Evolutionary conservation across 2,329 filamentous ascomycete genomes (phyloP).

Genomic region (Xylariaceae sp.): DNA sequence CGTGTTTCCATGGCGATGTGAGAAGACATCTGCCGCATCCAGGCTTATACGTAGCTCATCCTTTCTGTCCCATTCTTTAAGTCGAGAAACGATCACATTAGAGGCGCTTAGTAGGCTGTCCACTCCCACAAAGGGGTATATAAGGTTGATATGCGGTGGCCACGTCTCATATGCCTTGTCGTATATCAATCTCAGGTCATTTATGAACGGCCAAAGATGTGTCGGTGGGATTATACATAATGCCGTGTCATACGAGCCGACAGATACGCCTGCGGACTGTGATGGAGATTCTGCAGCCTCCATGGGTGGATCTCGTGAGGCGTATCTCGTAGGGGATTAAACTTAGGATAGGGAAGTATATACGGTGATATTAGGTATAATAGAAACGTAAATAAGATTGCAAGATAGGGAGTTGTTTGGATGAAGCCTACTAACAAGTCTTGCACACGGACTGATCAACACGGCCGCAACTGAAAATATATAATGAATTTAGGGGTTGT

Average conservation of each 20-base stretch:
- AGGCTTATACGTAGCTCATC: conserved; percentile 39
- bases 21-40: conserved; percentile 49
- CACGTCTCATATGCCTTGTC: conserved; percentile 64
- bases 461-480: too few relatives aligned
- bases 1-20: conserved; percentile 53
- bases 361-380: neutral
- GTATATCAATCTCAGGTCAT: conserved; percentile 62
- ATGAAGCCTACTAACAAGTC: too few relatives aligned
- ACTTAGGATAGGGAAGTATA: neutral
- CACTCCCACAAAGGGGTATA: conserved; percentile 65
- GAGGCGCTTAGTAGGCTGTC: conserved; percentile 49
- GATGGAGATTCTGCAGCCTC: conserved; percentile 15
- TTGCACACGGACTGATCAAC: too few relatives aligned
- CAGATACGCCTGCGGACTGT: conserved; percentile 8
- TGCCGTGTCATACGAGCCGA: conserved; percentile 58
- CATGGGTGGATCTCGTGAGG: conserved; percentile 15
- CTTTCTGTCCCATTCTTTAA: conserved; percentile 27
- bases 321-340: too few relatives aligned
- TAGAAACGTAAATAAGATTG: too few relatives aligned
- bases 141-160: conserved; percentile 68
- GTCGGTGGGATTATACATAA: conserved; percentile 61
- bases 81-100: conserved; percentile 41
- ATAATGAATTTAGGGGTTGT: too few relatives aligned
- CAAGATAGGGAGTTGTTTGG: too few relatives aligned
- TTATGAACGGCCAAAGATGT: conserved; percentile 50